phyloP scores from a whole-genome alignment of 148 eudicot genomes.

The Limonium bicolor region DNA sequence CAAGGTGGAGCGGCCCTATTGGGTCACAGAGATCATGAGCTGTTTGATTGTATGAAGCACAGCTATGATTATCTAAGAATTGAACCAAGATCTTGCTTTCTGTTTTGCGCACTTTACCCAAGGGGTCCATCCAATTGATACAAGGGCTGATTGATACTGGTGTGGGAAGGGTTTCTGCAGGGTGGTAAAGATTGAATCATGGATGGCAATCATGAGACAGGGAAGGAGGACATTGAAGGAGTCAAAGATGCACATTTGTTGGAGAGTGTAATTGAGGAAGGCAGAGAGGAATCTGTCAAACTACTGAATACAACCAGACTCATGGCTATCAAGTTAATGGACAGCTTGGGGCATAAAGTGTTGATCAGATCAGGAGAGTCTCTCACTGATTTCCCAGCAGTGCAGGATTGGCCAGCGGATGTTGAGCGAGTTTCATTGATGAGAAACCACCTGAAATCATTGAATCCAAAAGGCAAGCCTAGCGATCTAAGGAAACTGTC shows the following conservation, averaged over 20 bases:
- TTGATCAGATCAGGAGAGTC: constrained; percentile 5
- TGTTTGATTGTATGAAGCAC: constrained; percentile 12
- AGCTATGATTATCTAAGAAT: constrained; percentile 15
- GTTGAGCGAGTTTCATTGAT: constrained; percentile 19
- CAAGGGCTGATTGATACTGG: constrained; percentile 21
- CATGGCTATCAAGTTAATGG: constrained; percentile 10
- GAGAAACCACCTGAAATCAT: constrained; percentile 10
- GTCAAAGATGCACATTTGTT: constrained; percentile 19
- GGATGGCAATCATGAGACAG: constrained; percentile 6
- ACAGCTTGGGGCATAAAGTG: constrained; percentile 6
- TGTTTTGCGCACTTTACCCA: constrained; percentile 18
- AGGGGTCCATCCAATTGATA: constrained; percentile 11
- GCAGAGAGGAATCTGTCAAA: constrained; percentile 10
- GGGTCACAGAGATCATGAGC: constrained; percentile 11
- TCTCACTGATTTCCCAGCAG: constrained; percentile 7
- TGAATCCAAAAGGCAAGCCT: constrained; percentile 6
- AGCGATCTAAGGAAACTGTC: constrained; percentile 9
- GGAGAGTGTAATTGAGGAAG: constrained; percentile 7
- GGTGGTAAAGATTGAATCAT: constrained; percentile 10
- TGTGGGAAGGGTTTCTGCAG: constrained; percentile 22
- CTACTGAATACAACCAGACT: constrained; percentile 10
- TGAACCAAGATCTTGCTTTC: constrained; percentile 7
- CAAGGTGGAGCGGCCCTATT: constrained; percentile 6
- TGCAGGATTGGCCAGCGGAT: constrained; percentile 12
- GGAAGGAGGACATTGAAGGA: constrained; percentile 12